Evolutionary conservation across 2,329 filamentous ascomycete genomes (phyloP).

Genomic region (Fusarium pseudograminearum): DNA sequence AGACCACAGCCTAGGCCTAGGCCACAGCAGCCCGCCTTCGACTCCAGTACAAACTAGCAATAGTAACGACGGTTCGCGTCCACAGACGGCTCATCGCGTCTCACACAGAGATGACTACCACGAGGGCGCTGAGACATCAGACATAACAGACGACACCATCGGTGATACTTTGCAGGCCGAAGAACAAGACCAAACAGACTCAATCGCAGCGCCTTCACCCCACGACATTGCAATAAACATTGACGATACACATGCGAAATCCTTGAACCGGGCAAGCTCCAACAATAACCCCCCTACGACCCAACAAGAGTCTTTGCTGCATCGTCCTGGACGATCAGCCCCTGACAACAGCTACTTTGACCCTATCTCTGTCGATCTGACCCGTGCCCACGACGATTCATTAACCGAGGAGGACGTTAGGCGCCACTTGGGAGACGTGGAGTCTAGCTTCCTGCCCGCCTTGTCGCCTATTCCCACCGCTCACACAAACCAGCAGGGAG

Average conservation of each 20-base stretch:
- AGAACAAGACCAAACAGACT: slow-evolving; percentile 6
- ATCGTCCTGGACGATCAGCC: slow-evolving; percentile 36
- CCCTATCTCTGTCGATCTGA: slow-evolving; percentile 53
- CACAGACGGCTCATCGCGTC: slow-evolving; percentile 46
- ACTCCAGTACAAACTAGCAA: slow-evolving; percentile 30
- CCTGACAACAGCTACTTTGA: slow-evolving; percentile 59
- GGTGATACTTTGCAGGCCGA: slow-evolving; percentile 25
- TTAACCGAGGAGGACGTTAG: slow-evolving; percentile 65
- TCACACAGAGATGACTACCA: slow-evolving; percentile 29
- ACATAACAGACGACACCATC: slow-evolving; percentile 30
- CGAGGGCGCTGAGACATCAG: slow-evolving; percentile 35
- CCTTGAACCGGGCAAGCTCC: slow-evolving; percentile 11
- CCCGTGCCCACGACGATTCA: slow-evolving; percentile 57
- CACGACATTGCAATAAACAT: slow-evolving; percentile 37
- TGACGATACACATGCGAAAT: slow-evolving; percentile 28
- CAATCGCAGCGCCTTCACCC: slow-evolving; percentile 24
- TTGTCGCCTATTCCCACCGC: slow-evolving; percentile 67
- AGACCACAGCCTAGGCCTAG: slow-evolving; percentile 33
- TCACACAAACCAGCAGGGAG: slow-evolving; percentile 51
- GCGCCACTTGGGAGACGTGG: slow-evolving; percentile 71
- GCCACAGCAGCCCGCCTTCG: slow-evolving; percentile 30
- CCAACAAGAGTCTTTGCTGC: slow-evolving; percentile 35
- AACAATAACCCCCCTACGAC: slow-evolving; percentile 20
- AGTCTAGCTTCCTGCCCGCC: slow-evolving; percentile 73
- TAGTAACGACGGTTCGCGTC: slow-evolving; percentile 36